Conservation (phyloP, 805 yeast genomes). For the Wickerhamiella sorbophila region DNA sequence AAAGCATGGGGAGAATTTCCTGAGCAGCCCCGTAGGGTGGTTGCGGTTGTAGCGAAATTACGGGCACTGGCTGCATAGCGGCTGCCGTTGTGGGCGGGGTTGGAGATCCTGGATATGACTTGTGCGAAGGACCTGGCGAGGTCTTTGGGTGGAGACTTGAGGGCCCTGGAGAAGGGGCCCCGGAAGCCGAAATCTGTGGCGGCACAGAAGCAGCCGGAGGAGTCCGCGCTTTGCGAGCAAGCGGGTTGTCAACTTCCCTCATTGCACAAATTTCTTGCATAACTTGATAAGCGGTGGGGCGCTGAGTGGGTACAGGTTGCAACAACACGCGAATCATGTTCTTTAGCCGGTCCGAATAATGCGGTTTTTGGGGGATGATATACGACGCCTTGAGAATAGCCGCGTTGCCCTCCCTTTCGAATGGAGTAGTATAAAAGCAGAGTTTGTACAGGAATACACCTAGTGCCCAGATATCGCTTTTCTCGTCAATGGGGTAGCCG, state of each 20-base stretch:
- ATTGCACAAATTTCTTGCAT: slow-evolving; percentile 47
- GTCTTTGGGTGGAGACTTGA: background rate
- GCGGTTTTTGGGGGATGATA: slow-evolving; percentile 57
- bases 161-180: slow-evolving; percentile 1
- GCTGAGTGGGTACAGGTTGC: slow-evolving; percentile 62
- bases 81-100: background rate
- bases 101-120: background rate
- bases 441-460: slow-evolving; percentile 84
- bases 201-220: slow-evolving; percentile 2
- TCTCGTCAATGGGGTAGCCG: slow-evolving; percentile 76
- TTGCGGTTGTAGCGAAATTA: no score
- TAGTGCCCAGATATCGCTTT: slow-evolving; percentile 92
- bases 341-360: slow-evolving; percentile 55
- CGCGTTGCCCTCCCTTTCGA: slow-evolving; percentile 68
- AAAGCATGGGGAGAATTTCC: background rate
- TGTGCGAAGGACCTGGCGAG: background rate
- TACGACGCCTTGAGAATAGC: slow-evolving; percentile 77
- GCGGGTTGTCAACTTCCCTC: slow-evolving; percentile 40
- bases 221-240: slow-evolving; percentile 22
- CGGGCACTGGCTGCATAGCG: background rate
- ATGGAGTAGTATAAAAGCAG: slow-evolving; percentile 88
- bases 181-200: background rate
- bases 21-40: background rate
- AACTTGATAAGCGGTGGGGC: slow-evolving; percentile 84
- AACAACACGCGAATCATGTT: slow-evolving; percentile 65